phyloP scores from a whole-genome alignment of 2,329 filamentous ascomycete genomes.

The Westerdykella sp. region DNA sequence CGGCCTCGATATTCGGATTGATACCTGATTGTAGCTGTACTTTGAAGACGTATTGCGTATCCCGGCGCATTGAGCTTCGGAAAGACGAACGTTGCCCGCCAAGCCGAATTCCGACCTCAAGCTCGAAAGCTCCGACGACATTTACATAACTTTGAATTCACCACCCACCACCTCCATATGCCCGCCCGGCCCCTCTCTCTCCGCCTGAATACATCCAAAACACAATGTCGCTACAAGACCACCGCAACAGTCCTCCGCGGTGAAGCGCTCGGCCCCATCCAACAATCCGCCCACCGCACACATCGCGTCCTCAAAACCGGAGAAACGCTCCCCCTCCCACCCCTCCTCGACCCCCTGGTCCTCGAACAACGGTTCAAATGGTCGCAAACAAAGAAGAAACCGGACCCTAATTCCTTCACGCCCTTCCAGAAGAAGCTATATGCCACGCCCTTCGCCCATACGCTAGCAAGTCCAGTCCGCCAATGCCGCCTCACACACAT shows the following conservation, averaged over 20 bases:
- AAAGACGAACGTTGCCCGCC: neutral
- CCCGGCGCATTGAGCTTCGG: neutral
- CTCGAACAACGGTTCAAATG: slow-evolving; percentile 31
- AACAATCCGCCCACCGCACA: slow-evolving; percentile 27
- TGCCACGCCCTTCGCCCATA: slow-evolving; percentile 59
- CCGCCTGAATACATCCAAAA: neutral
- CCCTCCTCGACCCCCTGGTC: slow-evolving; percentile 43
- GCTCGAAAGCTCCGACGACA: neutral
- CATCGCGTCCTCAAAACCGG: slow-evolving; percentile 27
- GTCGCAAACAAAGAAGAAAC: slow-evolving; percentile 38
- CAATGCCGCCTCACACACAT: slow-evolving; percentile 47
- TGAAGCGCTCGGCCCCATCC: slow-evolving; percentile 23
- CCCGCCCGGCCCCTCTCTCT: slow-evolving; percentile 4
- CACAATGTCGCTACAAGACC: slow-evolving; percentile 11
- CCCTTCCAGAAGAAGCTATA: slow-evolving; percentile 54
- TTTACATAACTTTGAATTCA: no score
- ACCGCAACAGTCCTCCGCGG: slow-evolving; percentile 9
- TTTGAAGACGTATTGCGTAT: neutral
- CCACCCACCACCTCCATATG: neutral
- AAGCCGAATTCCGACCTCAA: neutral
- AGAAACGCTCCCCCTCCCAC: slow-evolving; percentile 42
- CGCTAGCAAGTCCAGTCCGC: slow-evolving; percentile 57
- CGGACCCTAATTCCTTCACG: slow-evolving; percentile 37
- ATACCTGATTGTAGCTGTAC: neutral
- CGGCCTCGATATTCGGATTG: neutral